Evolutionary conservation across 768 basidiomycete genomes (phyloP).

Genomic region (Russula dissimulans): DNA sequence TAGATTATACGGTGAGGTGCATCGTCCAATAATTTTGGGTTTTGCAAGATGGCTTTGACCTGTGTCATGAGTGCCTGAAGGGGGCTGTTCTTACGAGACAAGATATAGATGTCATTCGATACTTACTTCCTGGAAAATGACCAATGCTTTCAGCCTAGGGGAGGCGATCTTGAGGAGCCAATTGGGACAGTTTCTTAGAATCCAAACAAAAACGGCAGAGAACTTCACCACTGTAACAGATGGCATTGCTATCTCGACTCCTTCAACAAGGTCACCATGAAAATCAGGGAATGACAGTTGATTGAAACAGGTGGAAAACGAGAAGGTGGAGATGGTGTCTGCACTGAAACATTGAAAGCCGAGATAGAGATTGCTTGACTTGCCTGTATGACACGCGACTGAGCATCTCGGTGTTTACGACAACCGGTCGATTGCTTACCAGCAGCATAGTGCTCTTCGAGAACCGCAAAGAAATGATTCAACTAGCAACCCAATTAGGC

Average conservation of each 20-base stretch:
- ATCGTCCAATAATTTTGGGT: neutral
- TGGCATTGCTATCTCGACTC: constrained; percentile 26
- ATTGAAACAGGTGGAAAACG: constrained; percentile 30
- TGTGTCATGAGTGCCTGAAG: neutral
- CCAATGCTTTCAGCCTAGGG: neutral
- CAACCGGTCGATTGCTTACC: neutral
- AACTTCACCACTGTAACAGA: constrained; percentile 18
- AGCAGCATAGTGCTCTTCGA: constrained; percentile 3
- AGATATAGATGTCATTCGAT: neutral
- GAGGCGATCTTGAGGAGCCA: neutral
- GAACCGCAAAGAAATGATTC: constrained; percentile 23
- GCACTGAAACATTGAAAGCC: constrained; percentile 36
- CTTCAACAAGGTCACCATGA: constrained; percentile 27
- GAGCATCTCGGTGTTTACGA: neutral
- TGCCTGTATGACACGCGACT: neutral
- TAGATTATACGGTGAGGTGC: constrained; percentile 11
- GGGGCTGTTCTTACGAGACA: neutral
- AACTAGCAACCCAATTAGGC: constrained; percentile 22
- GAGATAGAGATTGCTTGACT: constrained; percentile 30
- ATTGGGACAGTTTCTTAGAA: neutral
- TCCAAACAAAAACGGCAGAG: neutral
- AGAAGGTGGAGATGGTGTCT: constrained; percentile 37
- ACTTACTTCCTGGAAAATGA: neutral
- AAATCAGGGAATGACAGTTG: constrained; percentile 30
- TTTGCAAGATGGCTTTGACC: neutral